Base-by-base conservation (phyloP, 306 rosid species). In the Quercus variabilis region DNA sequence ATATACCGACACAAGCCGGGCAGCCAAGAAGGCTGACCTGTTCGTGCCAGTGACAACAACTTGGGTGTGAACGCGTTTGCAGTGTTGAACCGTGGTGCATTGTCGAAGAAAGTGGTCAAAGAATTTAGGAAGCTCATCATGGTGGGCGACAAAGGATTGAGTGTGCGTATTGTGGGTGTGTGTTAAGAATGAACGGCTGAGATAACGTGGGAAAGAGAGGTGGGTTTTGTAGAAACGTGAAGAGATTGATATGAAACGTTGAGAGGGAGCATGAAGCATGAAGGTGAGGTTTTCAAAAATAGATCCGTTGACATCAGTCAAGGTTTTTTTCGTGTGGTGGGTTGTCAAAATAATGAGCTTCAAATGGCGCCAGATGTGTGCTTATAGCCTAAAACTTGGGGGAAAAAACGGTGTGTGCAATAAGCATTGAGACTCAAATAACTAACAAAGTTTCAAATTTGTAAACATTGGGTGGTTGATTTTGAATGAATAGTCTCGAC, bases 21-120 rank as follows among this genome's bases (percentile, higher is more conserved):
- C 51, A 6, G 92, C 83, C 81, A 94, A 73, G 87, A 94, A 94
- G 12, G 87, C 75, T 0, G 89, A 85, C 25, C 49, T 68, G 68
- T 51, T 75, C 5, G 82, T 51, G 8, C 88, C 35, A 12, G 84
- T 80, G 70, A 87, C 67, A 69, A 89, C 13, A 43, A 87, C 74
- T 68, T 87, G 91, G 71, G 89, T n/a, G 73, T 94, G 97, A 33
- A 86, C 70, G 78, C 90, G 90, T 63, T 78, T 90, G 80, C 84
- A 73, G 46, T 89, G 93, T 20, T 77, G 83, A 60, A 81, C 76
- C 35, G 86, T 59, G 52, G 56, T 38, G 75, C 90, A 92, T 65
- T 65, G 86, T 57, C 20, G 79, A 74, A 86, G 88, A 80, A 85
- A 43, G 43, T 25, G 65, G 25, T 88, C 81, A 57, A 94, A 86